Base-by-base conservation (phyloP, 306 rosid genomes). In the Sindora glabra region DNA sequence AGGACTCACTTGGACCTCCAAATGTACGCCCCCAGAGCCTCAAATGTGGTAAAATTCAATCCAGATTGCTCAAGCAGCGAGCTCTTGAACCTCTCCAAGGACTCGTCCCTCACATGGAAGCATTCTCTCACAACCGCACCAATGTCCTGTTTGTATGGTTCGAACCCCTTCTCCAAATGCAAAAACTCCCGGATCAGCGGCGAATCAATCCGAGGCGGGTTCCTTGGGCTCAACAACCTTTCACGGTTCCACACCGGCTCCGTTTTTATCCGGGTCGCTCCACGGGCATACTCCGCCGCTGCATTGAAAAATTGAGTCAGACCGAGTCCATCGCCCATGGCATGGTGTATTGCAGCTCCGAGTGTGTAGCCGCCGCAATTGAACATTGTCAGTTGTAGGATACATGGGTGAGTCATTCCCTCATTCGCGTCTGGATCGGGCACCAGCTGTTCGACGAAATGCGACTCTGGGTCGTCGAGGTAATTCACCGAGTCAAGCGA, bases 1-100 rank as follows among this genome's bases (percentile, higher is more conserved):
- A 8, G n/a, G 58, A 76, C 90, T 74, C 69, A 87, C 96, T 91
- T 91, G 74, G 92, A 88, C 8, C 92, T 81, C 97, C 96, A 91
- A 56, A 91, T 75, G 74, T 71, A 91, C 10, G 97, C 96, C 10
- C 87, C 89, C 10, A 91, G 70, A 44, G 91, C 92, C 66, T 91
- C 97, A 62, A 91, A 87, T 19, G 91, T 79, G 40, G 96, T 91
- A 62, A 87, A 91, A 10, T 66, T 79, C 26, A 76, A 44, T 11
- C 89, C 92, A 30, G 73, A 81, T 23, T 66, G 78, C 5, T 85
- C 67, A 30, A 77, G 62, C 61, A 87, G 59, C 34, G 24, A 37
- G 3, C 23, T 30, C 52, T 83, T 91, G 30, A 85, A 74, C 39
- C 17, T 51, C 11, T 87, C 83, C 69, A 91, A 30, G 41, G 69